Conservation (phyloP, 352 stramenopile species). For the Thalassiosira delicatula region DNA sequence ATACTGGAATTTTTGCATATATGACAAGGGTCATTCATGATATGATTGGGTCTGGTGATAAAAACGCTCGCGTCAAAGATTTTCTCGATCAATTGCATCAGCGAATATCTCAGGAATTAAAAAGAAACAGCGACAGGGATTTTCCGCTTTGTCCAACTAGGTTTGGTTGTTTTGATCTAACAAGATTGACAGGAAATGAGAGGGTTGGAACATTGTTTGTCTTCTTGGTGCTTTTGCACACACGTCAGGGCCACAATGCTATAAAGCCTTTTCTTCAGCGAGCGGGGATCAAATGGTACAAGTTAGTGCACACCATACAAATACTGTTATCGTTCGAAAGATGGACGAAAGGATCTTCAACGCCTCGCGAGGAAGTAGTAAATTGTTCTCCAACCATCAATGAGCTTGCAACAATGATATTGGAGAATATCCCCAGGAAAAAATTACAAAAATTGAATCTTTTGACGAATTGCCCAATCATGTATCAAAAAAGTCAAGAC, state of each 20-base stretch:
- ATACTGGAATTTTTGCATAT: background rate
- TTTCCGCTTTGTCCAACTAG: background rate
- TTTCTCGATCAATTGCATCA: background rate
- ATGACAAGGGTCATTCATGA: background rate
- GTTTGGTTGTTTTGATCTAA: background rate
- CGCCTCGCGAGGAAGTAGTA: too few species aligned
- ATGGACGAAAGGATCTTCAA: background rate
- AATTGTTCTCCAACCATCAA: too few species aligned
- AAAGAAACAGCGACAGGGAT: background rate
- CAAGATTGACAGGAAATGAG: background rate
- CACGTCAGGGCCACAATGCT: background rate
- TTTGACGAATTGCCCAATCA: background rate
- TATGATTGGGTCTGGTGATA: background rate
- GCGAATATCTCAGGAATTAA: background rate
- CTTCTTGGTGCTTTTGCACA: background rate
- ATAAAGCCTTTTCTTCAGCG: background rate
- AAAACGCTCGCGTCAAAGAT: background rate
- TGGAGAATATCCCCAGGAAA: background rate
- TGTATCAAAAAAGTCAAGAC: background rate
- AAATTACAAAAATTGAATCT: background rate
- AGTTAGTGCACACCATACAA: background rate
- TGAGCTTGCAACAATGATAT: too few species aligned
- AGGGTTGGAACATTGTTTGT: background rate
- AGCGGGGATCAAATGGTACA: background rate
- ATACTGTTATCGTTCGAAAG: background rate